Conservation (phyloP, 1,284 basidiomycete species). For the Sanghuangporus weigelae region DNA sequence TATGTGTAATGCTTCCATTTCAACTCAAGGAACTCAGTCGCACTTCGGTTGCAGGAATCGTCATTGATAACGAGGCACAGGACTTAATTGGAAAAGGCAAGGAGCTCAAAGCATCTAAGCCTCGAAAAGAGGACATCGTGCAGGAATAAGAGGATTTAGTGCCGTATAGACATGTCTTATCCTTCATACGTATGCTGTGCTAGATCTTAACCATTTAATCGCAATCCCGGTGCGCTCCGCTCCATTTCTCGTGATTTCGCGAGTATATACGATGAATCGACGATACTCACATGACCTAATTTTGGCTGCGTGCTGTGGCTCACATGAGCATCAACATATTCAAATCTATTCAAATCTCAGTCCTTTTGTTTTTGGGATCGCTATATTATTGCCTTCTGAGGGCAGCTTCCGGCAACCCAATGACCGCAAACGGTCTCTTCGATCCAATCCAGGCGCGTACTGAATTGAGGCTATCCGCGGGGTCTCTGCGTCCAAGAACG, state of each 20-base stretch:
- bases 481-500: background rate
- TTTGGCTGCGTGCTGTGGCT: background rate
- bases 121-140: slow-evolving; percentile 84
- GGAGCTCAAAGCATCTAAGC: slow-evolving; percentile 71
- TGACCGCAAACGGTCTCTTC: background rate
- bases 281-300: background rate
- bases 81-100: slow-evolving; percentile 68
- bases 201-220: slow-evolving; percentile 1
- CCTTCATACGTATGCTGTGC: slow-evolving; percentile 8
- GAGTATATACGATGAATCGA: background rate
- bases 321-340: background rate
- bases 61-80: slow-evolving; percentile 70
- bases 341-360: background rate
- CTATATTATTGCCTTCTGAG: background rate
- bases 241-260: background rate
- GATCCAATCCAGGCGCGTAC: background rate
- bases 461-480: background rate
- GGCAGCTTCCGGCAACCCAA: background rate
- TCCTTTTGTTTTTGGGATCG: background rate
- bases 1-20: slow-evolving; percentile 28
- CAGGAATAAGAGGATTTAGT: slow-evolving; percentile 48
- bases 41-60: slow-evolving; percentile 42
- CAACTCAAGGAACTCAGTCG: slow-evolving; percentile 17
- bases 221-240: background rate
- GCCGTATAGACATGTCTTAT: background rate